Evolutionary conservation across 2,329 filamentous ascomycete species (phyloP).

Genomic region (Orbilia blumenaviensis): DNA sequence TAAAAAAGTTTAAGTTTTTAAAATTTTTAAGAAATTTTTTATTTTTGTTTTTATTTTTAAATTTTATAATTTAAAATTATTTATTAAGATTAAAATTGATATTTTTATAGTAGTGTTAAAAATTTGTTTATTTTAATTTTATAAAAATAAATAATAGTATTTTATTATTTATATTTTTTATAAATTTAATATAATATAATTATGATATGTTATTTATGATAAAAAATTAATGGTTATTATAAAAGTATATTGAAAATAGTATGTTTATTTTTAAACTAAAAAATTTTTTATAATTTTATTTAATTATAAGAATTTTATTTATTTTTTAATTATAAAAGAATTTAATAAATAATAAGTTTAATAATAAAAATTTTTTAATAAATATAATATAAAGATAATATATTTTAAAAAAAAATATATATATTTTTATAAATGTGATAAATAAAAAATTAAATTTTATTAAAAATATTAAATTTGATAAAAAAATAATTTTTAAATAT

Average conservation of each 20-base stretch:
- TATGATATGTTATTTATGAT: neutral
- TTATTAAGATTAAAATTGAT: neutral
- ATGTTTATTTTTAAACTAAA: neutral
- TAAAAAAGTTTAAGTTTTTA: neutral
- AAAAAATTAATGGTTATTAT: neutral
- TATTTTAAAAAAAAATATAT: neutral
- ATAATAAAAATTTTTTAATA: neutral
- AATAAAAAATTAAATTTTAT: neutral
- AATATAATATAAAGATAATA: constrained; percentile 1
- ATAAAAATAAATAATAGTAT: neutral
- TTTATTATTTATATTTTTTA: neutral
- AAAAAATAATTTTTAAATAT: neutral
- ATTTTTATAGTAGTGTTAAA: neutral
- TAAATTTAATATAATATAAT: neutral
- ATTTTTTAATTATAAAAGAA: neutral
- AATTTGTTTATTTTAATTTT: neutral
- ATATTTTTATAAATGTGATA: neutral
- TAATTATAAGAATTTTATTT: neutral
- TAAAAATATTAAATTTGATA: neutral
- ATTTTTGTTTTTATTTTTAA: constrained; percentile 17
- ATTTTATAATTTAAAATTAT: constrained; percentile 26
- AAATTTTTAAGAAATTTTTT: constrained; percentile 26
- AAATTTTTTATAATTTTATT: neutral
- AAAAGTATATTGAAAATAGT: neutral
- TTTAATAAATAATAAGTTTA: neutral